Evolutionary conservation across 768 basidiomycete genomes (phyloP).

Genomic region (Termitomyces titanicus): DNA sequence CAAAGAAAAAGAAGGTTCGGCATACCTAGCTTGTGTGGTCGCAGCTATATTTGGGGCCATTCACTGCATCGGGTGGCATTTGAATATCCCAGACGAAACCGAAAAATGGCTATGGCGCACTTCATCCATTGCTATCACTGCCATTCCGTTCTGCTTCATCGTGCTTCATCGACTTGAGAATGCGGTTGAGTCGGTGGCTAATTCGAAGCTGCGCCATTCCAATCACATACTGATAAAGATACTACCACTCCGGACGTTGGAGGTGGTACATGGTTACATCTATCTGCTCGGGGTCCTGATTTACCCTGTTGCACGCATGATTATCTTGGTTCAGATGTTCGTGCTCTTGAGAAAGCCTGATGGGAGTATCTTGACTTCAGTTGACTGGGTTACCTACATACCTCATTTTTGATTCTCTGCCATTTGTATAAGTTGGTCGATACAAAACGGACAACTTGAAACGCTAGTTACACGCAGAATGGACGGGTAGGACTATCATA

Average conservation of each 20-base stretch:
- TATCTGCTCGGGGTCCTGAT: background rate
- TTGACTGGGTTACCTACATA: conserved; percentile 4
- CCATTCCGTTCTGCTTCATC: background rate
- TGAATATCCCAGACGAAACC: too few species aligned
- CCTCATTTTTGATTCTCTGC: conserved; percentile 3
- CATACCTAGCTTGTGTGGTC: too few species aligned
- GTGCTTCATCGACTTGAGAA: background rate
- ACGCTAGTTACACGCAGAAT: too few species aligned
- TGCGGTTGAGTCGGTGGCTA: background rate
- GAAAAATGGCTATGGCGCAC: too few species aligned
- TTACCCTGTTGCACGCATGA: background rate
- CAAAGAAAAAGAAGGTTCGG: too few species aligned
- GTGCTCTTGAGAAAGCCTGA: background rate
- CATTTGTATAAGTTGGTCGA: too few species aligned
- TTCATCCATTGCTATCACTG: background rate
- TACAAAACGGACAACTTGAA: too few species aligned
- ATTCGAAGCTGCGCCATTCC: background rate
- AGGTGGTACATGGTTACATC: background rate
- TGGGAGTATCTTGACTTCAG: background rate
- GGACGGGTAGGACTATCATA: too few species aligned
- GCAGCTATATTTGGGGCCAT: too few species aligned
- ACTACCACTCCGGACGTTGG: background rate
- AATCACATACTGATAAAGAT: background rate
- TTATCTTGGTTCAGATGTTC: background rate
- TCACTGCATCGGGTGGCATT: too few species aligned